A percentile compares a stretch with the other conserved stretches of the same genome.
Conservation (phyloP, 805 yeast genomes). For the Starmerella bacillaris region DNA sequence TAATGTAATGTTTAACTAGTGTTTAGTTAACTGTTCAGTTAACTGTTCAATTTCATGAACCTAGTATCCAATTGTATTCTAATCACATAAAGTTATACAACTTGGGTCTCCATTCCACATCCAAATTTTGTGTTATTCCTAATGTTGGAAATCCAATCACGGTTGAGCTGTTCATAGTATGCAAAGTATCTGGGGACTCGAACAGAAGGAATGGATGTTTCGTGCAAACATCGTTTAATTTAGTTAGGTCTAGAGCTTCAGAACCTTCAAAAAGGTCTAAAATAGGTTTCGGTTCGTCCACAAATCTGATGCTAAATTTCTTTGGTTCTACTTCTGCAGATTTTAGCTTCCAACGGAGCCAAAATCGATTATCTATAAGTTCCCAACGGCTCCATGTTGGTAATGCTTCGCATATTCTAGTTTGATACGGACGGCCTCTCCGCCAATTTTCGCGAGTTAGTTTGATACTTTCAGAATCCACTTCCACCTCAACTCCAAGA, state of each 20-base stretch:
- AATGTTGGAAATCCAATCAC: slow-evolving; percentile 16
- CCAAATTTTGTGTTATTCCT: slow-evolving; percentile 3
- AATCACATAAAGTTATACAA: slow-evolving; percentile 7
- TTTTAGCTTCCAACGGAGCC: slow-evolving; percentile 14
- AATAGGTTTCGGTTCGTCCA: slow-evolving; percentile 1
- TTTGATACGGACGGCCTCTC: not conserved
- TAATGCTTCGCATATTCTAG: slow-evolving; percentile 5
- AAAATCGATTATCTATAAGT: slow-evolving; percentile 15
- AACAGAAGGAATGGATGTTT: slow-evolving; percentile 14
- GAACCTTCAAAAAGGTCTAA: not conserved
- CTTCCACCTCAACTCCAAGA: slow-evolving; percentile 5
- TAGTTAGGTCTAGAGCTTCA: not conserved
- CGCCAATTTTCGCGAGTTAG: slow-evolving; percentile 8
- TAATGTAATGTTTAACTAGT: too few relatives aligned
- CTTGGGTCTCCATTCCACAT: slow-evolving; percentile 9
- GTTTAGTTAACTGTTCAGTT: too few relatives aligned
- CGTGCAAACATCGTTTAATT: not conserved
- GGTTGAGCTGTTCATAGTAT: slow-evolving; percentile 1
- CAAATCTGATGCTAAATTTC: slow-evolving; percentile 3
- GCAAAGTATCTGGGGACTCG: slow-evolving; percentile 5
- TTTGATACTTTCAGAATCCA: not conserved
- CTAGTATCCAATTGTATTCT: too few relatives aligned
- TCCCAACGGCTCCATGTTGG: slow-evolving; percentile 13
- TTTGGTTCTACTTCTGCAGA: not conserved
- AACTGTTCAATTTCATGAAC: too few relatives aligned